Base-by-base conservation (phyloP, 1,284 basidiomycete species). In the Heliocybe sulcata region DNA sequence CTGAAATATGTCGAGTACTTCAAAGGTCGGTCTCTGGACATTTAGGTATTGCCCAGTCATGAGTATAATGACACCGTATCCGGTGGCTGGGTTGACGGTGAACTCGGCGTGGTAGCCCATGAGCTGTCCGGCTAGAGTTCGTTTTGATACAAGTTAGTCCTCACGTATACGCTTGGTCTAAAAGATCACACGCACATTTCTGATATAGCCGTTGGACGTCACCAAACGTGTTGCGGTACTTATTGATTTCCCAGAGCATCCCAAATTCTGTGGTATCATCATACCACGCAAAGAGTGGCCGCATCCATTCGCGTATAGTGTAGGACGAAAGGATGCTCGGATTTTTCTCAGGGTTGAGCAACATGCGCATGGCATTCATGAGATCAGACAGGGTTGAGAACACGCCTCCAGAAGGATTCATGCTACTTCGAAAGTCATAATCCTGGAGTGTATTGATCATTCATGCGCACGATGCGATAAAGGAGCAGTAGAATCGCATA, bases 11-110 rank as follows among this genome's bases (percentile, higher is more conserved):
- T 53, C 52, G 33, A 53, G 22, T 10, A 42, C 9, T 11, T 25
- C 4, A n/a, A 27, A 38, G 8, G 52, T 33, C 3, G 35, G 19
- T 2, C 19, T 35, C 23, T 25, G 23, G 3, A 35, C 31, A 23
- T 53, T 35, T 3, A 35, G 29, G n/a, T 42, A 53, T 20, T 35
- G 16, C 3, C 33, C 52, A 19, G 33, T 23, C 33, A 53, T 35
- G 33, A 53, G 52, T 2, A 53, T 35, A 23, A 53, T 35, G n/a
- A 53, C 52, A 16, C 33, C 52, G 23, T 53, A 53, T 12, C 33
- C 31, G 4, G 52, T 3, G 4, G 31, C 22, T 14, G 52, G 52
- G 35, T 53, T 25, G 35, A 53, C 27, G 16, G 52, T 33, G 22
- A 35, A 25, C 12, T 31, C 52, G 52, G 9, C 3, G 35, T 53